phyloP scores from a whole-genome alignment of 805 yeast species.

The Peterozyma toletana region DNA sequence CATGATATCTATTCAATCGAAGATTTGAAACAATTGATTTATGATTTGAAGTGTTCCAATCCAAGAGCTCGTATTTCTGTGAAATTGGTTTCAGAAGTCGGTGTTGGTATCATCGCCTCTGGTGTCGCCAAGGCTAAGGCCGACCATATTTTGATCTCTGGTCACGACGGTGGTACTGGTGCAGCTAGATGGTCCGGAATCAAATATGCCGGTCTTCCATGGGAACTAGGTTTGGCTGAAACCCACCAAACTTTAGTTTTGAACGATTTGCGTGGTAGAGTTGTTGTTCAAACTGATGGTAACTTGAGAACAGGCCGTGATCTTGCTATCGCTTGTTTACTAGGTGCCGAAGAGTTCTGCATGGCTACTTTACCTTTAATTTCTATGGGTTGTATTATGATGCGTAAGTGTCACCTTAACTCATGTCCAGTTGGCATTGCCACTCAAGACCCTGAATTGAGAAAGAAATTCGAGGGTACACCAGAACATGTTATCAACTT shows the following conservation, averaged over 20 bases:
- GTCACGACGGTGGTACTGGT: constrained; percentile 99
- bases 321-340: constrained; percentile 88
- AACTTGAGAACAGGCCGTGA: constrained; percentile 96
- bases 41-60: constrained; percentile 93
- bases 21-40: constrained; percentile 92
- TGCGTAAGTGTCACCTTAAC: constrained; percentile 90
- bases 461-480: constrained; percentile 90
- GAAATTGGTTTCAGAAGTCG: constrained; percentile 94
- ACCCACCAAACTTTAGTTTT: constrained; percentile 95
- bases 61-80: constrained; percentile 97
- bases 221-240: constrained; percentile 98
- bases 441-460: constrained; percentile 91
- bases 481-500: constrained; percentile 98
- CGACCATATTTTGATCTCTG: constrained; percentile 90
- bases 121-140: constrained; percentile 99
- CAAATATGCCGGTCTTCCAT: constrained; percentile 95
- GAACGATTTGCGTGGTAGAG: constrained; percentile 94
- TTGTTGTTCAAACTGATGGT: constrained; percentile 96
- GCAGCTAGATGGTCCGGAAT: constrained; percentile 97
- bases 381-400: constrained; percentile 96
- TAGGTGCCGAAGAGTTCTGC: constrained; percentile 99
- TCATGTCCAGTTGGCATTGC: constrained; percentile 99
- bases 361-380: constrained; percentile 96
- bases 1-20: constrained; percentile 98
- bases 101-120: constrained; percentile 98